These are phyloP conservation scores for Blastomyces gilchristii DNA, from an alignment of 2,329 filamentous ascomycete genomes.

Conservation along the genomic window DNA sequence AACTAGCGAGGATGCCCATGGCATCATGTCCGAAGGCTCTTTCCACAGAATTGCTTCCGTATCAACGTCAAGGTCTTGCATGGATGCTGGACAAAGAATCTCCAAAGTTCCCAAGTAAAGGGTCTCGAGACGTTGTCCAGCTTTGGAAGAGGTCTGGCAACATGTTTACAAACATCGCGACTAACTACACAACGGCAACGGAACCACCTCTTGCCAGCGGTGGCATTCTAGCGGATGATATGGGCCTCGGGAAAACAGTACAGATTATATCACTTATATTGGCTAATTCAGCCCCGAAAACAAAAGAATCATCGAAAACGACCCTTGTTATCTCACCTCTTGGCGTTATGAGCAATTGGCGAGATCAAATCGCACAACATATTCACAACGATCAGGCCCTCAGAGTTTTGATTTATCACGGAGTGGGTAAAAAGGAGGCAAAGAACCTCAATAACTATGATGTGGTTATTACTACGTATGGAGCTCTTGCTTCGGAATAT, in stretches of 20 bases:
- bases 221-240: slow-evolving; percentile 82
- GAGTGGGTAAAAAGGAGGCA: slow-evolving; percentile 47
- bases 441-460: slow-evolving; percentile 56
- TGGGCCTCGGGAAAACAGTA: slow-evolving; percentile 84
- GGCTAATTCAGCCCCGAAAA: slow-evolving; percentile 38
- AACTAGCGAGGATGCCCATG: slow-evolving; percentile 60
- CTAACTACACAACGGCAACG: slow-evolving; percentile 51
- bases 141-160: slow-evolving; percentile 57
- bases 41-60: slow-evolving; percentile 60
- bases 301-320: slow-evolving; percentile 42
- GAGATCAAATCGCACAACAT: slow-evolving; percentile 64
- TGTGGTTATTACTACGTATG: slow-evolving; percentile 77
- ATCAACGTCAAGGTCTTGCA: slow-evolving; percentile 66
- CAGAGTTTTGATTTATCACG: slow-evolving; percentile 65
- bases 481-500: slow-evolving; percentile 60
- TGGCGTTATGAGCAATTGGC: slow-evolving; percentile 86
- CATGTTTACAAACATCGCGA: slow-evolving; percentile 58
- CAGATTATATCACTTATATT: slow-evolving; percentile 74
- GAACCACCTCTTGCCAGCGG: slow-evolving; percentile 61
- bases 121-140: slow-evolving; percentile 56
- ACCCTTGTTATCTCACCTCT: slow-evolving; percentile 76
- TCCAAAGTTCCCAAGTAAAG: slow-evolving; percentile 51
- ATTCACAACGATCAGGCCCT: slow-evolving; percentile 54
- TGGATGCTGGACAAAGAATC: slow-evolving; percentile 74
- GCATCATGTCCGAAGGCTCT: slow-evolving; percentile 58